phyloP scores from a whole-genome alignment of 345 rosid species.

The Carallia brachiata region DNA sequence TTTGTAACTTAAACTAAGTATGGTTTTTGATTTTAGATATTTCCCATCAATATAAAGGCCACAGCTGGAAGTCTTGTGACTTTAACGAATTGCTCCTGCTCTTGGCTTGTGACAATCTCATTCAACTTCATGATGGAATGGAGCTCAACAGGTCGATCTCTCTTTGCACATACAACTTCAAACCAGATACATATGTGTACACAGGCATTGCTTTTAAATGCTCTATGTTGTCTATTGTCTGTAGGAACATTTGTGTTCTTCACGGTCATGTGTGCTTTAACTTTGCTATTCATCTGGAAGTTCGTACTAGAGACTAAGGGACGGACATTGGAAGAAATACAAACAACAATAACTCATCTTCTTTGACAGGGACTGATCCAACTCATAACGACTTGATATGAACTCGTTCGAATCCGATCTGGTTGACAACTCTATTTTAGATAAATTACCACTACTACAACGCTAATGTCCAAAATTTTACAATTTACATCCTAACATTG shows the following conservation, averaged over 20 bases:
- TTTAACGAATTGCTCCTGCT: conserved; percentile 36
- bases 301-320: conserved; percentile 16
- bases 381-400: no score
- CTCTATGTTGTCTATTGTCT: neutral
- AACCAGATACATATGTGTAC: no score
- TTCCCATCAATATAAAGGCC: conserved; percentile 50
- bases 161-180: no score
- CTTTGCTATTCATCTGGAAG: neutral
- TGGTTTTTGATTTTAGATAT: conserved; percentile 25
- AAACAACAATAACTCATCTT: neutral
- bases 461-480: no score
- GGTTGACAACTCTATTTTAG: no score
- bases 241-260: conserved; percentile 15
- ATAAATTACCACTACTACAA: no score
- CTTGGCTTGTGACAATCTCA: conserved; percentile 42
- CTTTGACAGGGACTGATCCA: no score
- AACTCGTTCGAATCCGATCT: no score
- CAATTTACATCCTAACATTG: no score
- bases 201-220: no score
- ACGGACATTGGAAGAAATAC: conserved; percentile 15
- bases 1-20: neutral
- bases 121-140: conserved; percentile 42
- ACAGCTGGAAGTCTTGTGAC: conserved; percentile 45
- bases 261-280: neutral
- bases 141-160: conserved; percentile 33